A percentile compares a stretch with the other conserved stretches of the same genome.
These are phyloP conservation scores for Neurospora pannonica DNA, from an alignment of 495 filamentous ascomycete species.

Conservation along the genomic window DNA sequence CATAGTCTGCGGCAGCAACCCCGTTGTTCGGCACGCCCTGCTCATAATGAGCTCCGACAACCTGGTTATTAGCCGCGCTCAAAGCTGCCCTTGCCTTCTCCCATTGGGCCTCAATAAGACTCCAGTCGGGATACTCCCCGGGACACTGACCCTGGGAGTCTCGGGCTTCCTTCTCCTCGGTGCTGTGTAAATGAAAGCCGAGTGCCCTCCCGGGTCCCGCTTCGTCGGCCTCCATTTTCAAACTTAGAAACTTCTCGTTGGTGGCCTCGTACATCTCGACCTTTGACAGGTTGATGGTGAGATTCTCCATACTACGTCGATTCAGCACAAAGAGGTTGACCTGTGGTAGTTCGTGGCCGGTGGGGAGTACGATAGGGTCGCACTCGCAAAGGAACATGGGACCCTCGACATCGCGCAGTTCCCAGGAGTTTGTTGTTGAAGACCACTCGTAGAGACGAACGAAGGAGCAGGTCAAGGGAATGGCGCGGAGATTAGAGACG, in stretches of 20 bases:
- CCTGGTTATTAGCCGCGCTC: not conserved
- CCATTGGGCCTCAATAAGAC: not conserved
- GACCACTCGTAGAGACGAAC: slow-evolving; percentile 71
- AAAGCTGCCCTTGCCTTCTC: not conserved
- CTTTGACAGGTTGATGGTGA: slow-evolving; percentile 28
- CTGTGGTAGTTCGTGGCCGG: slow-evolving; percentile 17
- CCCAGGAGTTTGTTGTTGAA: slow-evolving; percentile 53
- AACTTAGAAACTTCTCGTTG: slow-evolving; percentile 26
- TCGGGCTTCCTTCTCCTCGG: not conserved
- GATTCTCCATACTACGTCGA: slow-evolving; percentile 35
- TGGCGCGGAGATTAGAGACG: slow-evolving; percentile 52
- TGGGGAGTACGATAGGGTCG: slow-evolving; percentile 21
- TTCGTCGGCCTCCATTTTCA: slow-evolving; percentile 27
- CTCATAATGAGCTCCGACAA: not conserved
- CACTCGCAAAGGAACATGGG: slow-evolving; percentile 72
- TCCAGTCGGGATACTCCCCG: not conserved
- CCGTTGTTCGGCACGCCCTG: slow-evolving; percentile 5
- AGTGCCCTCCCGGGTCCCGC: not conserved
- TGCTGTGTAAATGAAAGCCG: not conserved
- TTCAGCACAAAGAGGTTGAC: slow-evolving; percentile 38
- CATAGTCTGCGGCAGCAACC: not conserved
- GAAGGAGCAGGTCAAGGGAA: slow-evolving; percentile 69
- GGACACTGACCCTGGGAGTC: not conserved
- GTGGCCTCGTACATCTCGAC: slow-evolving; percentile 11
- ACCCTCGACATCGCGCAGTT: slow-evolving; percentile 69